Evolutionary conservation across 495 filamentous ascomycete genomes (phyloP).

Genomic region (Podospora anserina): DNA sequence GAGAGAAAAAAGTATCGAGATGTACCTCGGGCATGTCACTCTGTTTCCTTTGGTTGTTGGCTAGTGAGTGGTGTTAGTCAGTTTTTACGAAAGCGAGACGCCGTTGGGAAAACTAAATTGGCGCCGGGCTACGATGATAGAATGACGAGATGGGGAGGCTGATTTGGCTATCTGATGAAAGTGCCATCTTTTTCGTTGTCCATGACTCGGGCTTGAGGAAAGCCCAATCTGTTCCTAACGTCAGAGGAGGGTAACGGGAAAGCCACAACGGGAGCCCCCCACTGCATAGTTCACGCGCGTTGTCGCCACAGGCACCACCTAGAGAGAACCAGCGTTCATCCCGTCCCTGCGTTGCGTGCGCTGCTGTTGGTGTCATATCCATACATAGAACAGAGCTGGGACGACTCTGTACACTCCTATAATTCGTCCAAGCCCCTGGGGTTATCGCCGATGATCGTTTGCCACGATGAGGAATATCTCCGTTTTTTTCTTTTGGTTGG

Average conservation of each 20-base stretch:
- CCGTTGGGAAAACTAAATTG: too few relatives aligned
- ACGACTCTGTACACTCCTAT: not conserved
- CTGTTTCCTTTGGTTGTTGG: too few relatives aligned
- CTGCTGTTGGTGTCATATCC: not conserved
- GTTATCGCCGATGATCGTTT: not conserved
- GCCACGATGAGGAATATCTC: not conserved
- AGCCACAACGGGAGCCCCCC: too few relatives aligned
- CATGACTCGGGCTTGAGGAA: too few relatives aligned
- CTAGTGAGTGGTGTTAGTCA: too few relatives aligned
- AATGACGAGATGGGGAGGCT: too few relatives aligned
- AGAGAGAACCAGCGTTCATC: not conserved
- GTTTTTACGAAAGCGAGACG: not conserved
- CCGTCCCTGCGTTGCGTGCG: not conserved
- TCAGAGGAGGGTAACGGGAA: too few relatives aligned
- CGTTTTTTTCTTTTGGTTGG: not conserved
- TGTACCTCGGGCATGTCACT: not conserved
- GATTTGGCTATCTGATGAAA: too few relatives aligned
- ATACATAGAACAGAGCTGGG: not conserved
- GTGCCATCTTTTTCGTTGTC: too few relatives aligned
- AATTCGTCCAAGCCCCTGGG: not conserved
- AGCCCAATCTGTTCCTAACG: too few relatives aligned
- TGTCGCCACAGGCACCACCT: not conserved
- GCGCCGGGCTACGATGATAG: too few relatives aligned
- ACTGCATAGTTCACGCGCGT: too few relatives aligned
- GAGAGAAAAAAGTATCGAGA: not conserved